phyloP scores from a whole-genome alignment of 306 rosid species.

The Vicia faba region DNA sequence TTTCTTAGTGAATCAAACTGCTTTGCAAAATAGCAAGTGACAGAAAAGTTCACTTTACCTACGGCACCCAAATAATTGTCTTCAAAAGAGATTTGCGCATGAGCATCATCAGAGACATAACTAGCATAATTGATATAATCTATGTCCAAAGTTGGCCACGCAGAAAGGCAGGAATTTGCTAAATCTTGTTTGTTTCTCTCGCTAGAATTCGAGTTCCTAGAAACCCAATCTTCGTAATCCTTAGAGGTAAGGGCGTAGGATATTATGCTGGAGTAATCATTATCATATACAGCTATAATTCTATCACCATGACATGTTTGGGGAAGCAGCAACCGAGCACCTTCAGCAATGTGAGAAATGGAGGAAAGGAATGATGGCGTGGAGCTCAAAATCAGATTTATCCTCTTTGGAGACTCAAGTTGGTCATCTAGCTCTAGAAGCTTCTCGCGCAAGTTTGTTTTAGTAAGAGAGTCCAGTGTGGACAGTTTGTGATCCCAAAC shows the following conservation, averaged over 20 bases:
- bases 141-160: conserved; percentile 78
- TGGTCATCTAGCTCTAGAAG: conserved; percentile 42
- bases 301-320: conserved; percentile 57
- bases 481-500: conserved; percentile 84
- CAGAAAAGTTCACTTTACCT: conserved; percentile 80
- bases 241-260: conserved; percentile 85
- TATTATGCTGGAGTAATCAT: conserved; percentile 91
- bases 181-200: conserved; percentile 60
- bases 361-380: conserved; percentile 74
- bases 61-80: conserved; percentile 68
- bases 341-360: conserved; percentile 64
- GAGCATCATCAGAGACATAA: conserved; percentile 84
- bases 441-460: conserved; percentile 47
- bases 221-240: conserved; percentile 77
- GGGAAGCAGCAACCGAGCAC: conserved; percentile 82
- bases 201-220: conserved; percentile 48
- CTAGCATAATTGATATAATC: conserved; percentile 70
- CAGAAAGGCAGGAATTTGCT: conserved; percentile 59
- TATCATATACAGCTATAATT: conserved; percentile 89
- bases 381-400: conserved; percentile 57
- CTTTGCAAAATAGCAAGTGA: conserved; percentile 90
- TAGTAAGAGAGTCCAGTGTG: conserved; percentile 66
- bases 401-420: conserved; percentile 51
- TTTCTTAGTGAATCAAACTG: conserved; percentile 83
- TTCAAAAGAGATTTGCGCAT: conserved; percentile 71